phyloP scores from a whole-genome alignment of 1,284 basidiomycete genomes.

The Heliocybe sulcata region DNA sequence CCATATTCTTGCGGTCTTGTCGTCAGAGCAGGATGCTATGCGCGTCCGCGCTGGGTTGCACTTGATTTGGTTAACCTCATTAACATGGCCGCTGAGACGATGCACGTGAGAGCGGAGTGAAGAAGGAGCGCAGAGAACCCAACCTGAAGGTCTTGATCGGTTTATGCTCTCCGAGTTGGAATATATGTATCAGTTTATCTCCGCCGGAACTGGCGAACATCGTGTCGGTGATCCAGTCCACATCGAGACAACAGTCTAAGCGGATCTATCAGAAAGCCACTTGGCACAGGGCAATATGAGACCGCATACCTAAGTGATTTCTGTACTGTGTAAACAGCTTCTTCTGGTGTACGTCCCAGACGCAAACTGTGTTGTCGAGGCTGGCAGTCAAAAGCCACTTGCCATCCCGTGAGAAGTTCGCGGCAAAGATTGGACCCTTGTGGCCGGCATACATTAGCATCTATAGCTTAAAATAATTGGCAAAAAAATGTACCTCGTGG shows the following conservation, averaged over 20 bases:
- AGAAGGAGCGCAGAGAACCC: slow-evolving; percentile 15
- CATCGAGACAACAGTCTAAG: slow-evolving; percentile 70
- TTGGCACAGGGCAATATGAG: slow-evolving; percentile 11
- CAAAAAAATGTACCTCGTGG: slow-evolving; percentile 47
- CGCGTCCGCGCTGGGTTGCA: slow-evolving; percentile 57
- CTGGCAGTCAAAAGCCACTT: slow-evolving; percentile 66
- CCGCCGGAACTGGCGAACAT: slow-evolving; percentile 72
- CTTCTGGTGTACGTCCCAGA: slow-evolving; percentile 71
- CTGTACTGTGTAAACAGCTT: slow-evolving; percentile 53
- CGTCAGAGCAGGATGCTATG: slow-evolving; percentile 77
- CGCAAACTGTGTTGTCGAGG: slow-evolving; percentile 65
- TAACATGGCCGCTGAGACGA: slow-evolving; percentile 54
- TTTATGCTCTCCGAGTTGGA: slow-evolving; percentile 41
- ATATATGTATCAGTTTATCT: slow-evolving; percentile 56
- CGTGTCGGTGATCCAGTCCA: slow-evolving; percentile 72
- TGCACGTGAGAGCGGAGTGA: neutral
- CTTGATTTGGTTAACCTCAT: slow-evolving; percentile 76
- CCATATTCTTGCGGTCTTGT: slow-evolving; percentile 73
- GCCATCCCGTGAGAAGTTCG: slow-evolving; percentile 64
- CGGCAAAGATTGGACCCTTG: slow-evolving; percentile 73
- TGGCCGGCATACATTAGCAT: slow-evolving; percentile 12
- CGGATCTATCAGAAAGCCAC: slow-evolving; percentile 5
- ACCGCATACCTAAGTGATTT: slow-evolving; percentile 51
- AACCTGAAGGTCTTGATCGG: slow-evolving; percentile 54
- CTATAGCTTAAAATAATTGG: slow-evolving; percentile 6